phyloP scores from a whole-genome alignment of 768 basidiomycete species.

The Clitopilus hobsonii region DNA sequence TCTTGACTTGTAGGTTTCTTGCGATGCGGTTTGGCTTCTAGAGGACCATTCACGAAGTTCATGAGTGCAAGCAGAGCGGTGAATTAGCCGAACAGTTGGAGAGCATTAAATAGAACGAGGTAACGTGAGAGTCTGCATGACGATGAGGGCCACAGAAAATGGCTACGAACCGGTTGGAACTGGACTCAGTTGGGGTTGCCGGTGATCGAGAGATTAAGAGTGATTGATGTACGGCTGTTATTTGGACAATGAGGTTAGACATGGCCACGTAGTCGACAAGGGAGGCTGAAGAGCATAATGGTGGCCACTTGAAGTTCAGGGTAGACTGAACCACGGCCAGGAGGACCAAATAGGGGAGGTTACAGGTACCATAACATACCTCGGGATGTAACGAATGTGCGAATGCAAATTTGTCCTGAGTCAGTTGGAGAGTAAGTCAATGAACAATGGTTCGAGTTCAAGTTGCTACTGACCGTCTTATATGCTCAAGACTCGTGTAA shows the following conservation, averaged over 20 bases:
- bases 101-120: slow-evolving; percentile 7
- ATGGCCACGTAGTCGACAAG: background rate
- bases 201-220: slow-evolving; percentile 6
- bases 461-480: slow-evolving; percentile 35
- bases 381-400: slow-evolving; percentile 53
- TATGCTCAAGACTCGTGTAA: slow-evolving; percentile 36
- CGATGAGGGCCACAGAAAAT: background rate
- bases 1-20: slow-evolving; percentile 39
- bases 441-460: slow-evolving; percentile 13
- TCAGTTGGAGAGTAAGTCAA: slow-evolving; percentile 1
- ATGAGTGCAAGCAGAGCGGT: slow-evolving; percentile 7
- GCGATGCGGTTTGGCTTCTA: slow-evolving; percentile 34
- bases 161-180: slow-evolving; percentile 6
- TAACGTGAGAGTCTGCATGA: background rate
- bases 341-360: slow-evolving; percentile 6
- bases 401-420: slow-evolving; percentile 10
- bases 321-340: background rate
- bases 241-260: background rate
- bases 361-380: slow-evolving; percentile 27
- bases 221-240: background rate
- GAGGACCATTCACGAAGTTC: slow-evolving; percentile 31
- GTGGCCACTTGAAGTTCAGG: background rate
- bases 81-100: slow-evolving; percentile 5
- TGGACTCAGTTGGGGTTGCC: slow-evolving; percentile 12
- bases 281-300: background rate